Evolutionary conservation across 495 filamentous ascomycete genomes (phyloP).

Genomic region (Apiosordaria backusii): DNA sequence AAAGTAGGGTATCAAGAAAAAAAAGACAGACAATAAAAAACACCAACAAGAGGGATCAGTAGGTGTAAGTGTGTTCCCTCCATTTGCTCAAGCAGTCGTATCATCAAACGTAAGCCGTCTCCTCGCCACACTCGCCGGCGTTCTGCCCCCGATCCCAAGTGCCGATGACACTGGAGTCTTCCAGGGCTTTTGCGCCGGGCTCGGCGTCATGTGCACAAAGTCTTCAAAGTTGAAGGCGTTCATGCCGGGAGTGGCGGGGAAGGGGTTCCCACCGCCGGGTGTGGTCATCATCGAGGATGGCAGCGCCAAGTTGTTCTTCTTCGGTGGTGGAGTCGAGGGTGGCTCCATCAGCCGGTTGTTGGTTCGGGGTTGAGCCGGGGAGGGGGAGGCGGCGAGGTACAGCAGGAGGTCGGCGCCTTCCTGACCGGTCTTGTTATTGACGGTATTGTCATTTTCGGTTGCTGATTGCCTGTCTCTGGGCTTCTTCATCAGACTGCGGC

Average conservation of each 20-base stretch:
- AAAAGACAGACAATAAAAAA: constrained; percentile 3
- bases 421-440: constrained; percentile 55
- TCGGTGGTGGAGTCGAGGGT: constrained; percentile 84
- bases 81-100: constrained; percentile 21
- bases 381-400: constrained; percentile 89
- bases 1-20: constrained; percentile 12
- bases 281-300: constrained; percentile 91
- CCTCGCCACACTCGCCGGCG: constrained; percentile 40
- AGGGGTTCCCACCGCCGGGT: constrained; percentile 61
- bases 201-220: constrained; percentile 95
- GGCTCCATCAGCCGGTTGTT: constrained; percentile 52
- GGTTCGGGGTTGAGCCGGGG: constrained; percentile 57
- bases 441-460: constrained; percentile 17
- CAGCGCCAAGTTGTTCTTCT: constrained; percentile 59
- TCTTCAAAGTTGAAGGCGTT: constrained; percentile 87
- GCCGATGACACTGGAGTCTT: no score
- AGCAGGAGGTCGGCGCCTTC: constrained; percentile 89
- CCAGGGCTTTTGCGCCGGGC: constrained; percentile 84
- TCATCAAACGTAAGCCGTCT: constrained; percentile 48
- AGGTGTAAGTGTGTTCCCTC: background rate
- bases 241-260: constrained; percentile 57
- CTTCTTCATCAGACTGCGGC: constrained; percentile 44
- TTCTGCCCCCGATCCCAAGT: constrained; percentile 39
- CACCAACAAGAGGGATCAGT: background rate
- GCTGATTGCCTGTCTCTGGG: constrained; percentile 1